Base-by-base conservation (phyloP, 2,329 filamentous ascomycete genomes). In the Exserohilum rostratum region DNA sequence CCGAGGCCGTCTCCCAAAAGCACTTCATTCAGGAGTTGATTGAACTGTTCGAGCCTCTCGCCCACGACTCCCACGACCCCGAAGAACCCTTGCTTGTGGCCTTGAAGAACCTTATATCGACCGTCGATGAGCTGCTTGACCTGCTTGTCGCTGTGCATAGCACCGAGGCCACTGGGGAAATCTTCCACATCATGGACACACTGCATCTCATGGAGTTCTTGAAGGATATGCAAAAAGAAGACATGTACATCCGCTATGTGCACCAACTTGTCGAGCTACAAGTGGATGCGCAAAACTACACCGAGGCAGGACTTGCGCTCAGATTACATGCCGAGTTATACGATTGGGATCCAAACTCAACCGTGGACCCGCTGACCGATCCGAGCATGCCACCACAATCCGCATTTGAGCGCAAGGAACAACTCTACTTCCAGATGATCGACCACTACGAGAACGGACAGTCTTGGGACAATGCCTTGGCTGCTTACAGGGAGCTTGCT, bases 181-280 rank as follows among this genome's bases (percentile, higher is more conserved):
- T 90, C 1, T 89, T 89, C 6, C 86, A 90, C 57, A 90, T 96
- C 61, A 90, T 96, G 75, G 92, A 97, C 73, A 91, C 91, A 0
- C 79, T 98, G 46, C 87, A 91, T 51, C 80, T 98, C 22, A 97
- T 98, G 93, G 91, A 97, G 65, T 98, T 97, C 76, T 83, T 98
- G 65, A 90, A 92, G 62, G 92, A 97, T 70, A 96, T 97, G 89
- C 90, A 96, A 64, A 96, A 96, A 70, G 92, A 96, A 72, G 93
- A 97, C 68, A 96, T 97, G 53, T 98, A 96, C 74, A 90, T 96
- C 61, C 89, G 92, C 61, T 97, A 98, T 68, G 93, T 98, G 12
- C 93, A 98, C 71, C 92, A 97, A 74, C 83, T 98, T 17, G 90
- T 92, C 2, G 80, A 86, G 34, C 80, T 95, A 11, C 93, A 98